phyloP scores from a whole-genome alignment of 176 grass and related monocot species.

The Eremochloa ophiuroides region DNA sequence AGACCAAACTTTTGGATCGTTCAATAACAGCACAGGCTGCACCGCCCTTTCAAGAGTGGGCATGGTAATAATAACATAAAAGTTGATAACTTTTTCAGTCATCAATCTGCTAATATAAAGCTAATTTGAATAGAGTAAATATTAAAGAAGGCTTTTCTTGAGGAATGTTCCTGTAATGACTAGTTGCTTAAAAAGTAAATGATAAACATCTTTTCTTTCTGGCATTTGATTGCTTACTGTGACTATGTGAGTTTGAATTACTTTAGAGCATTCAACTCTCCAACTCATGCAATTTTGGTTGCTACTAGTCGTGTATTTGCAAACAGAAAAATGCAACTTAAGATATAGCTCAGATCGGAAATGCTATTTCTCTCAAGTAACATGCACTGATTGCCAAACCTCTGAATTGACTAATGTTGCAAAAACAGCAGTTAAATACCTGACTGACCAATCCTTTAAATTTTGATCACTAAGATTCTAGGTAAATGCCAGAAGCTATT shows the following conservation, averaged over 20 bases:
- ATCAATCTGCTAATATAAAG: background rate
- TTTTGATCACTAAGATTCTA: background rate
- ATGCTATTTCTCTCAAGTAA: background rate
- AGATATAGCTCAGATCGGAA: background rate
- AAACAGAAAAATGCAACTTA: background rate
- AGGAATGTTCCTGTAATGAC: background rate
- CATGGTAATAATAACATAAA: background rate
- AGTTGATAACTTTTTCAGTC: background rate
- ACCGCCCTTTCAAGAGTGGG: background rate
- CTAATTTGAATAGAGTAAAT: background rate
- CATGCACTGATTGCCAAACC: background rate
- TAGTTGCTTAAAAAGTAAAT: background rate
- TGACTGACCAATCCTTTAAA: background rate
- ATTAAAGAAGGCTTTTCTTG: background rate
- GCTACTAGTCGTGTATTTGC: background rate
- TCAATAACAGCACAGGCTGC: background rate
- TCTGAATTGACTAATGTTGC: background rate
- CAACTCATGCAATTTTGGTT: background rate
- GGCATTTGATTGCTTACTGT: background rate
- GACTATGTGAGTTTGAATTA: background rate
- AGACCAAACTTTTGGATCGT: background rate
- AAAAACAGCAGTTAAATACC: background rate
- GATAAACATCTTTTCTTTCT: background rate
- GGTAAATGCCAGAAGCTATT: background rate
- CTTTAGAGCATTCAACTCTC: background rate